phyloP scores from a whole-genome alignment of 1,139 yeast species.

The Hanseniaspora uvarum region DNA sequence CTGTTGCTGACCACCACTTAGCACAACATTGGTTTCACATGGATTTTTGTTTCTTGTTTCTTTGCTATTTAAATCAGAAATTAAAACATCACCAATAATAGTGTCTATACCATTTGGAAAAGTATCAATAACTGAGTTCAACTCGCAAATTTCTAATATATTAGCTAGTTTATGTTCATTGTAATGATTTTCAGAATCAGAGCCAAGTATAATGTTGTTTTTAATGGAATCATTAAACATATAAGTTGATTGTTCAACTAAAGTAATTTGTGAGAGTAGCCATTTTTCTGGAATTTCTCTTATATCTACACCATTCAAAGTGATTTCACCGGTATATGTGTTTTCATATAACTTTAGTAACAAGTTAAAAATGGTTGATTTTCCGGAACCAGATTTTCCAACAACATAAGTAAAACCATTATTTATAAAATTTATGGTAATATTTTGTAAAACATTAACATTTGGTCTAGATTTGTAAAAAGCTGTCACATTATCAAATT shows the following conservation, averaged over 20 bases:
- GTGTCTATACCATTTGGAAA: slow-evolving; percentile 51
- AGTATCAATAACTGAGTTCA: slow-evolving; percentile 39
- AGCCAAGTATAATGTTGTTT: slow-evolving; percentile 51
- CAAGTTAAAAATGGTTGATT: slow-evolving; percentile 65
- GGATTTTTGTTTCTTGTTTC: not conserved
- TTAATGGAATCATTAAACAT: slow-evolving; percentile 54
- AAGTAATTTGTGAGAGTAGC: slow-evolving; percentile 54
- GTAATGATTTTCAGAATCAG: slow-evolving; percentile 25
- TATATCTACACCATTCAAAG: slow-evolving; percentile 46
- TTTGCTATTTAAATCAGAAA: not conserved
- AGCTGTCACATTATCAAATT: slow-evolving; percentile 47
- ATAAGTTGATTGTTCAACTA: slow-evolving; percentile 61
- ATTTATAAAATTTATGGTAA: slow-evolving; percentile 39
- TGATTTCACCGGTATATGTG: slow-evolving; percentile 38
- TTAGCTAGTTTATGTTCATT: slow-evolving; percentile 31
- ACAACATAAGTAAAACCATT: slow-evolving; percentile 51
- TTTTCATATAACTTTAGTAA: slow-evolving; percentile 49
- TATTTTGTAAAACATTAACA: slow-evolving; percentile 36
- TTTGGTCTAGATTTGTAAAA: slow-evolving; percentile 49
- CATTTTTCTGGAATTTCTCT: slow-evolving; percentile 39
- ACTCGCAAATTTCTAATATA: slow-evolving; percentile 46
- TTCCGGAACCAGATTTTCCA: slow-evolving; percentile 88
- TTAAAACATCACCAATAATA: slow-evolving; percentile 32
- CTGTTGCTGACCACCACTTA: slow-evolving; percentile 94
- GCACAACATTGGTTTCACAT: slow-evolving; percentile 33